Conservation (phyloP, 208 protist species). For the Crithidia expoeki region DNA sequence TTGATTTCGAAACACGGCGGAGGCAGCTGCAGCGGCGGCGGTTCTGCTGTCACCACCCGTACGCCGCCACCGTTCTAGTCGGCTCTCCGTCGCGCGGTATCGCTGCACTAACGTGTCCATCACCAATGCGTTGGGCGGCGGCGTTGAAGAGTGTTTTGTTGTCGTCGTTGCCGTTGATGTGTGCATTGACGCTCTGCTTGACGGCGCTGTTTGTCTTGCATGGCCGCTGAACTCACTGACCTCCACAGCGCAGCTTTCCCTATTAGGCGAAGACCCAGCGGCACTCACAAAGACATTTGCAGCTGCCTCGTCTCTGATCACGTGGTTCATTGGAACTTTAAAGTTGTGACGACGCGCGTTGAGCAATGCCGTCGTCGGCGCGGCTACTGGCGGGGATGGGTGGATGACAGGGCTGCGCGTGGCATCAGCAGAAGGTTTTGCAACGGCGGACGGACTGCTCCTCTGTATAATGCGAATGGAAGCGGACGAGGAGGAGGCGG, state of each 20-base stretch:
- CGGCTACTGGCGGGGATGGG: not conserved
- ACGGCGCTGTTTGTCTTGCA: no score
- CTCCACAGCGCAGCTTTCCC: no score
- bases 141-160: slow-evolving; percentile 1
- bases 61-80: slow-evolving; percentile 28
- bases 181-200: not conserved
- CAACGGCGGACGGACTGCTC: not conserved
- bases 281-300: not conserved
- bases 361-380: slow-evolving; percentile 6
- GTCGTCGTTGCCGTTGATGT: not conserved
- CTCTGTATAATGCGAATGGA: not conserved
- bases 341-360: not conserved
- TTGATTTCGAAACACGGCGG: not conserved
- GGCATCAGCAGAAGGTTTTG: not conserved
- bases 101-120: slow-evolving; percentile 35
- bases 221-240: no score
- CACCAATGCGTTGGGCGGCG: slow-evolving; percentile 13
- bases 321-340: not conserved
- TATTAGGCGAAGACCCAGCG: no score
- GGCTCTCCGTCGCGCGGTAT: slow-evolving; percentile 26
- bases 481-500: not conserved
- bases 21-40: not conserved
- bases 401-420: slow-evolving; percentile 24
- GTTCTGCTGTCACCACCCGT: not conserved
- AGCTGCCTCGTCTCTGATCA: not conserved